Evolutionary conservation across 345 rosid species (phyloP).

Genomic region (Chamaenerion angustifolium): DNA sequence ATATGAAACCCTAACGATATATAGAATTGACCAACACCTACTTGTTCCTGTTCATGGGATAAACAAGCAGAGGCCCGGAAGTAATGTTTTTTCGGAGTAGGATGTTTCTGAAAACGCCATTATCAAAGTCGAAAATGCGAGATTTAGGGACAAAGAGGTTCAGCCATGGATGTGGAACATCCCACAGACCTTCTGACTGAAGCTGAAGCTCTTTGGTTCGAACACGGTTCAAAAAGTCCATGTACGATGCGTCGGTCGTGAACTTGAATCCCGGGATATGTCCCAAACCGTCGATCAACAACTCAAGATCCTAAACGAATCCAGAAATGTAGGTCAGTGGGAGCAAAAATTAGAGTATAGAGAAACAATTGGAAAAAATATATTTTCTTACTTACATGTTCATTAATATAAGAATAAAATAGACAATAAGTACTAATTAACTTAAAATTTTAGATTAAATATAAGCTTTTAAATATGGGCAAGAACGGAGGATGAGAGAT

Average conservation of each 20-base stretch:
- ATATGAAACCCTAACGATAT: too few species aligned
- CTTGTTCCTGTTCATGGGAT: slow-evolving; percentile 12
- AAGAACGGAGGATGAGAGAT: too few species aligned
- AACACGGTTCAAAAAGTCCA: slow-evolving; percentile 25
- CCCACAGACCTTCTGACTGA: slow-evolving; percentile 21
- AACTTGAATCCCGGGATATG: slow-evolving; percentile 13
- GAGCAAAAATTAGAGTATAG: too few species aligned
- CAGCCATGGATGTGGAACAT: slow-evolving; percentile 35
- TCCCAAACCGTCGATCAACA: slow-evolving; percentile 12
- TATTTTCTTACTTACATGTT: too few species aligned
- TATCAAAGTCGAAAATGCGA: slow-evolving; percentile 20
- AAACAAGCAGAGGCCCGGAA: slow-evolving; percentile 9
- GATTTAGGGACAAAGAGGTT: slow-evolving; percentile 30
- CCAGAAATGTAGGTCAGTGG: too few species aligned
- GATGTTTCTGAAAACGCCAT: slow-evolving; percentile 22
- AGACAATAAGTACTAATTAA: too few species aligned
- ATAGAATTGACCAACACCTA: neutral
- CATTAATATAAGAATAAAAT: too few species aligned
- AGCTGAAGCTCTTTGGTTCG: slow-evolving; percentile 15
- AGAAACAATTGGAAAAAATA: too few species aligned
- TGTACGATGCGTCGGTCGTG: slow-evolving; percentile 19
- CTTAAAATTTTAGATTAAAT: too few species aligned
- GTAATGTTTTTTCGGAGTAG: slow-evolving; percentile 15
- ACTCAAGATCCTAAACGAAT: slow-evolving; percentile 7
- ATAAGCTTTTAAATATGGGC: too few species aligned